Evolutionary conservation across 306 rosid genomes (phyloP), one percentile per base, ranked within the genome.

Genomic region (Coriaria nepalensis): DNA sequence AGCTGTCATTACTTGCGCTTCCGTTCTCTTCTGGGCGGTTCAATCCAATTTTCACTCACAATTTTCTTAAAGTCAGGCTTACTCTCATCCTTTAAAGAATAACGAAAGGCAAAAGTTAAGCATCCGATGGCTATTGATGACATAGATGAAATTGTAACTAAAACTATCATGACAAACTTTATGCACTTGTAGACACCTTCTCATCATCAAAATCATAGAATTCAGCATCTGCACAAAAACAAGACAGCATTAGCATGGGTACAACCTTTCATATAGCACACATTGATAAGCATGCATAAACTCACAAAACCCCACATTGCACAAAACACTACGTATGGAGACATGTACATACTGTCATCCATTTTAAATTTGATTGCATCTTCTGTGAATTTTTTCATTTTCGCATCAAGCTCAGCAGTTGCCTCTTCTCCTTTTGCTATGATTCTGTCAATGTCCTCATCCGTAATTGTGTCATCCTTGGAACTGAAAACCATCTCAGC

Each of bases 401-500:
- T 90, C 10, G 95, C 98, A 64, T 85, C 95, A 62, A 90, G 98
- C 61, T 79, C 98, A 43, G 98, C 95, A 9, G 94, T 90, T 47
- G 98, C 81, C 70, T 86, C 95, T 68, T 81, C 98, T 81, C 95
- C 95, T 69, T 81, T 90, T 4, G 98, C 95, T 45, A 90, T 90
- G 52, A 90, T 85, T 73, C 98, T 75, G 59, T 90, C 98, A 60
- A 90, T 85, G 72, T 90, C 95, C 71, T 90, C 95, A 56, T 85
- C 98, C 6, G 94, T 84, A 55, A 90, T 90, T 53, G 92, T 90
- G 69, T 87, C 82, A 63, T 90, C 98, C 77, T 81, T 85, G 76
- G 95, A 90, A 71, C 98, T 90, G 60, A 85, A 90, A 63, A 90
- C 98, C 98, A 90, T 90, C 77, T 90, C 98, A 57, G 98, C 98